Percentiles rank a stretch among this genome's conserved stretches.
Conservation (phyloP, 2,329 filamentous ascomycete genomes). For the Pseudomassariella vexata region DNA sequence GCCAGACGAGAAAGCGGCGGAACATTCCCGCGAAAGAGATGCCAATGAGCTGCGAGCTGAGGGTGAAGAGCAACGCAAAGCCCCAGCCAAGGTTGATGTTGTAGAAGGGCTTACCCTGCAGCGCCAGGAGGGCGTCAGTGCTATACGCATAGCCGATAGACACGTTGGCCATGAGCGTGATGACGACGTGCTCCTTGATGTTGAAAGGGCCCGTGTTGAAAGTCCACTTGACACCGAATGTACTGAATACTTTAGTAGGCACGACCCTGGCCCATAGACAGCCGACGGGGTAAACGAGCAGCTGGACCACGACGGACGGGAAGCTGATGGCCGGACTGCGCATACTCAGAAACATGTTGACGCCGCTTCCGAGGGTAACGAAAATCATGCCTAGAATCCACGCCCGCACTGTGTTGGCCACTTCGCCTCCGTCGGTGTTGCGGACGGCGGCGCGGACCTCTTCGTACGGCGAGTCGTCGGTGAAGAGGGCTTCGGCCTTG, state of each 20-base stretch:
- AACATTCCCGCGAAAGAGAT: conserved; percentile 46
- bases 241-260: conserved; percentile 33
- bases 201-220: conserved; percentile 39
- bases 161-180: conserved; percentile 39
- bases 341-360: conserved; percentile 31
- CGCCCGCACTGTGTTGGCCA: conserved; percentile 36
- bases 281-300: conserved; percentile 38
- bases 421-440: conserved; percentile 35
- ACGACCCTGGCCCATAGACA: conserved; percentile 34
- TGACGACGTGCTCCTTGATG: conserved; percentile 38
- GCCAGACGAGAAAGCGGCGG: conserved; percentile 40
- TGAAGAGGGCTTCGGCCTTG: conserved; percentile 24
- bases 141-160: conserved; percentile 30
- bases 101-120: conserved; percentile 34
- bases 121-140: conserved; percentile 32
- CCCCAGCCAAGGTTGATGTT: conserved; percentile 39
- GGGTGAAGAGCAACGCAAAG: conserved; percentile 40
- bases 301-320: conserved; percentile 30
- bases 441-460: conserved; percentile 37
- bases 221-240: conserved; percentile 35
- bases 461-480: conserved; percentile 31
- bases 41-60: conserved; percentile 47
- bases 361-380: conserved; percentile 32
- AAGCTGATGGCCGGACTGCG: conserved; percentile 29
- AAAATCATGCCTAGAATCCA: conserved; percentile 39